Evolutionary conservation across 768 basidiomycete genomes (phyloP), one percentile per base, ranked within the genome.

Genomic region (Amyloporia xantha): DNA sequence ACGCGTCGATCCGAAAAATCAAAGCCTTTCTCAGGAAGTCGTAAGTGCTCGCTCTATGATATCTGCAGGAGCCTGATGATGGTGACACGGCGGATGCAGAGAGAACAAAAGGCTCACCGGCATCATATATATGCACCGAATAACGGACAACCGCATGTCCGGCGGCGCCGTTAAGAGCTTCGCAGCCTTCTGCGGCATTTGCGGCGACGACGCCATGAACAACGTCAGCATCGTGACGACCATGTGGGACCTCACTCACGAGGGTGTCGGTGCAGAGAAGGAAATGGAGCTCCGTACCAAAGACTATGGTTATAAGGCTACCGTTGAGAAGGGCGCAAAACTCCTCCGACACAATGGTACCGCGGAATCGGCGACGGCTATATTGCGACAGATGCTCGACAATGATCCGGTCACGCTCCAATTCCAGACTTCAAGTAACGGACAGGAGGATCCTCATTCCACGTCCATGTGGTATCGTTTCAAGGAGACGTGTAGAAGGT

Each of bases 151-250:
- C 19, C 62, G 67, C 5, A 57, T 72, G 57, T 52, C 58, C 5
- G 68, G 64, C 19, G 61, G 63, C 9, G 51, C 53, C 9, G 44
- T 43, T 17, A 60, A 55, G 27, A 66, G 68, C 51, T 60, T 71
- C 43, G 47, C 53, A 15, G 48, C 68, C 53, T 70, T 73, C 48
- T 48, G 56, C 21, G 53, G 58, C 20, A 48, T 73, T 15, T 73
- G 72, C 27, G 71, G 71, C 4, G 26, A 56, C 6, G 19, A 54
- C 4, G 55, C 61, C 7, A 41, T 67, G 15, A 53, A 11, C 23
- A 68, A 68, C 17, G 58, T 66, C 4, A 53, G 63, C 12, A 49
- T 73, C 12, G 57, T 67, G n/a, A 72, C 70, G 1, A 71, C 66
- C 2, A 68, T 67, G 63, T 72, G 70, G 71, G 60, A 56, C 13